Base-by-base conservation (phyloP, 2,329 filamentous ascomycete genomes). In the Cadophora malorum region DNA sequence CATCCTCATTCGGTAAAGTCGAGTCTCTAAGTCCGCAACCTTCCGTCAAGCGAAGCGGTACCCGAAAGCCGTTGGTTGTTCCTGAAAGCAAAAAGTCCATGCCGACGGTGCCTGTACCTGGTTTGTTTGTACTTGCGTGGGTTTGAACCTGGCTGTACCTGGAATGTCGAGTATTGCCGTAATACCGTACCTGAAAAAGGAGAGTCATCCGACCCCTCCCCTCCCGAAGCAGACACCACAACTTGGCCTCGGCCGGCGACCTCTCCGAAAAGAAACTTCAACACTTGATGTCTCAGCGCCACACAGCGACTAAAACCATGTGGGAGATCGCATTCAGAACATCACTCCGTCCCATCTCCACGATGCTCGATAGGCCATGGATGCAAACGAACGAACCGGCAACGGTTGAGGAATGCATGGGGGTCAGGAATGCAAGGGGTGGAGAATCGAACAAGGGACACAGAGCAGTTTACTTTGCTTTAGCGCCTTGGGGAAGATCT, bases 181-280 rank as follows among this genome's bases (percentile, higher is more conserved):
- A n/a, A 7, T n/a, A n/a, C 7, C 53, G 53, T 56, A 56, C 53
- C 53, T 56, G 53, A 56, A 56, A 35, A 38, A 38, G 53, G 23
- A n/a, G 31, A 35, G 53, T 38, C 33, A 56, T 56, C 53, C 53
- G 53, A 38, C 53, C 53, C 53, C 53, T 56, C 53, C 21, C 53
- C 28, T 56, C 53, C 53, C 31, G 35, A 56, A n/a, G 19, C 31
- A 56, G 53, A 56, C 19, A 38, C 31, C 52, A 55, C 14, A 55
- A 4, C 28, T 56, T 31, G 31, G 53, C 53, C 53, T 21, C 53
- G 31, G 25, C 52, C 52, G 12, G 33, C 19, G 33, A 56, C 21
- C 16, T 56, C 53, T 56, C 53, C 53, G 53, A 23, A 56, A 56
- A 19, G 53, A n/a, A 35, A 56, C 16, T 31, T 33, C 16, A 31